Evolutionary conservation across 148 eudicot species (phyloP).

Genomic region (Silene conica): DNA sequence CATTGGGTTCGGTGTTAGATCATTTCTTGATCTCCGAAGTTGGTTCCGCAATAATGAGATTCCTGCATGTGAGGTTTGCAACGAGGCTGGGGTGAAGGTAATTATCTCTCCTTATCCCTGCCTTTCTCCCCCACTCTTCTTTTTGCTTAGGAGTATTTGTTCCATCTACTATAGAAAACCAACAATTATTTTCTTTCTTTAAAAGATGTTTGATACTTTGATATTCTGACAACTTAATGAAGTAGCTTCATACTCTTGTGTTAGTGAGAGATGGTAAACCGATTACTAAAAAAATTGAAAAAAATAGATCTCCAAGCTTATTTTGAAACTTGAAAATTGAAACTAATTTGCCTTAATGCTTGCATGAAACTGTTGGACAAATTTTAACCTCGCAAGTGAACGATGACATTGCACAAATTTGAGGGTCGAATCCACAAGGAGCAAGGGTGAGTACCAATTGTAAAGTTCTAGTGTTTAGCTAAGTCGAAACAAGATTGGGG

Average conservation of each 20-base stretch:
- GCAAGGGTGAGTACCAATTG: no score
- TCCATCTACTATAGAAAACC: neutral
- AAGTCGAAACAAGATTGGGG: no score
- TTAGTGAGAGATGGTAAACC: neutral
- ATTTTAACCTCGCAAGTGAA: no score
- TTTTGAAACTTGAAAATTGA: neutral
- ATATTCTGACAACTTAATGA: neutral
- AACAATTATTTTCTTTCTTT: neutral
- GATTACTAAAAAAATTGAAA: neutral
- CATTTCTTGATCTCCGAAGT: constrained; percentile 92
- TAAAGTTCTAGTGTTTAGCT: no score
- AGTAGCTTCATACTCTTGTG: neutral
- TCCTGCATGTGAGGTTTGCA: constrained; percentile 82
- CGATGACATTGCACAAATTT: no score
- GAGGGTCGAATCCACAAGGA: no score
- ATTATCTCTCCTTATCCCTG: constrained; percentile 9
- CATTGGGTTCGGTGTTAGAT: constrained; percentile 84
- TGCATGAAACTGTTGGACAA: no score
- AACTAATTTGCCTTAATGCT: no score
- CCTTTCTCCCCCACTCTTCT: neutral
- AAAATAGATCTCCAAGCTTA: neutral
- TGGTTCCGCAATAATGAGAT: constrained; percentile 85
- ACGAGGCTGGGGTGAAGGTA: constrained; percentile 94
- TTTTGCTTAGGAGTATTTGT: neutral
- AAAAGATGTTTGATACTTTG: neutral